phyloP scores from a whole-genome alignment of 345 rosid species.

The Limnanthes douglasii region DNA sequence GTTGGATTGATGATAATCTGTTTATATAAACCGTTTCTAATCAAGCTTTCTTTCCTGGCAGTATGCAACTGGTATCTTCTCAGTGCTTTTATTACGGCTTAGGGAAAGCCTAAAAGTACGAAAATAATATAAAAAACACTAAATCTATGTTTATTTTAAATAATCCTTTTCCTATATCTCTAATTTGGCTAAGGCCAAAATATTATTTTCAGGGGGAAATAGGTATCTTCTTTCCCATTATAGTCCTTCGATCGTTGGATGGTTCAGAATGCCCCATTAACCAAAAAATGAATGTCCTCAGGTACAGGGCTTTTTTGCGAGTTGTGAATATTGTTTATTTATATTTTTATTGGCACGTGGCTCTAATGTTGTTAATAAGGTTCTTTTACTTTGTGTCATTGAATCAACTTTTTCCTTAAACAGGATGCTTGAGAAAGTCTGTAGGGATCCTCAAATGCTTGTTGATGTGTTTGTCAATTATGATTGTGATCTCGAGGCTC shows the following conservation, averaged over 20 bases:
- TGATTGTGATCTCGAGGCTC: conserved; percentile 97
- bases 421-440: conserved; percentile 93
- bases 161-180: not conserved
- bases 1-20: conserved; percentile 4
- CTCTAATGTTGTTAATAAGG: conserved; percentile 4
- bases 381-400: conserved; percentile 9
- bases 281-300: conserved; percentile 80
- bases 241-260: conserved; percentile 78
- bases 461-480: conserved; percentile 94
- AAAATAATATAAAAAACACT: conserved; percentile 10
- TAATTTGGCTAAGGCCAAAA: conserved; percentile 3
- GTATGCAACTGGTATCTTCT: conserved; percentile 96
- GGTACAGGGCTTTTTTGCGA: conserved; percentile 31
- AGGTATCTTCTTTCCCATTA: conserved; percentile 90
- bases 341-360: conserved; percentile 3
- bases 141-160: conserved; percentile 2
- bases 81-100: conserved; percentile 76
- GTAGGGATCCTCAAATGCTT: conserved; percentile 94
- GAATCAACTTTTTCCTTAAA: too few relatives aligned
- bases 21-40: conserved; percentile 15
- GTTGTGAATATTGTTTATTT: conserved; percentile 7
- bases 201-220: conserved; percentile 68
- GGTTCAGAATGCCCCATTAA: conserved; percentile 52
- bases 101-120: conserved; percentile 96
- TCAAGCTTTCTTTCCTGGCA: conserved; percentile 28